phyloP scores from a whole-genome alignment of 2,329 filamentous ascomycete species.

The Dothidotthia symphoricarpi region DNA sequence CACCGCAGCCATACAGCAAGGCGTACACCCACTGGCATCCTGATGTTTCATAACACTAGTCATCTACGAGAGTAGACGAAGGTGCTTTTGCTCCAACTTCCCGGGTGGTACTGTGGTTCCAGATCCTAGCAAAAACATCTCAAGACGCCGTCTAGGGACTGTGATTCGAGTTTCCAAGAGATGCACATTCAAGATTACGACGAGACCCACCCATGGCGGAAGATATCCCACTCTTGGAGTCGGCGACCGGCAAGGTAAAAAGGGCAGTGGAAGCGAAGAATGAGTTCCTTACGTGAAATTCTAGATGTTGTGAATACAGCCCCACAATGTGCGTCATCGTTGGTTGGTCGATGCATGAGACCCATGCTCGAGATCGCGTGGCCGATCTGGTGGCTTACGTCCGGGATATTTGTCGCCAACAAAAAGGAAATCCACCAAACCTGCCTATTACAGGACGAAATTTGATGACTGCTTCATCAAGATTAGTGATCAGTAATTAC shows the following conservation, averaged over 20 bases:
- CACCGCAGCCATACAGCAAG: neutral
- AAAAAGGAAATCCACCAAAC: conserved; percentile 5
- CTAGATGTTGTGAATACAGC: conserved; percentile 3
- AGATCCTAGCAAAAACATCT: conserved; percentile 11
- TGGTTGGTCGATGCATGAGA: neutral
- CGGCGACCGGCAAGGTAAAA: no score
- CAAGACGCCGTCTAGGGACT: no score
- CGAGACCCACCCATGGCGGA: no score
- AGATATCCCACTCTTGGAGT: no score
- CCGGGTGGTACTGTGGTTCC: conserved; percentile 9
- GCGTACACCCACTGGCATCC: neutral
- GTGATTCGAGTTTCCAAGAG: no score
- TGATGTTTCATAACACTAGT: conserved; percentile 4
- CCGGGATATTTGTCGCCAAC: conserved; percentile 6
- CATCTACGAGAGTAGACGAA: conserved; percentile 5
- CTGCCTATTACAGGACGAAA: conserved; percentile 3
- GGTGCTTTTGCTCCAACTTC: conserved; percentile 8
- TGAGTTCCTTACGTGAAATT: conserved; percentile 7
- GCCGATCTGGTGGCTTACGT: conserved; percentile 10
- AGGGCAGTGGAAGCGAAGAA: neutral
- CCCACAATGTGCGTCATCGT: conserved; percentile 12
- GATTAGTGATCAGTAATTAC: neutral
- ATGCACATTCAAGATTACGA: no score
- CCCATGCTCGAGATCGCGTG: conserved; percentile 11
- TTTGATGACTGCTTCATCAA: neutral